Conservation (phyloP, 495 filamentous ascomycete genomes). For the Xylaria castorea region DNA sequence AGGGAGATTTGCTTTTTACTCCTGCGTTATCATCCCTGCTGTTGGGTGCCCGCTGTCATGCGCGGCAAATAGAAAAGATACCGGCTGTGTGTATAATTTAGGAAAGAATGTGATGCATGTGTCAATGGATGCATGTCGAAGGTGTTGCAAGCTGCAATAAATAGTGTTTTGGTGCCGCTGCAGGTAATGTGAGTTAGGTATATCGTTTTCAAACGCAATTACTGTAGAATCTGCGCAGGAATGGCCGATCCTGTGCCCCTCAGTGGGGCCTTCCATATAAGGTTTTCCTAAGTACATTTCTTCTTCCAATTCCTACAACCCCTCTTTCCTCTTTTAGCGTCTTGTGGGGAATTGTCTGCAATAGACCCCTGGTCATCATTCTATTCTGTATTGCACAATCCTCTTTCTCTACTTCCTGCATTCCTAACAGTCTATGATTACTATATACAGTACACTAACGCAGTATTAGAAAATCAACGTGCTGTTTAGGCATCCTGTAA, state of each 20-base stretch:
- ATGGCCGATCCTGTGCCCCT: neutral
- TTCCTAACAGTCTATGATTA: neutral
- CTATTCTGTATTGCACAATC: neutral
- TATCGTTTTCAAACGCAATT: neutral
- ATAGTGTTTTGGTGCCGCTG: neutral
- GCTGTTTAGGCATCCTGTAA: neutral
- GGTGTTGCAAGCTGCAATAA: neutral
- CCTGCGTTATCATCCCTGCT: neutral
- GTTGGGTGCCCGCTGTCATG: neutral
- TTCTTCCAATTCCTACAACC: neutral
- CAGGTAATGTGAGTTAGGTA: too few species aligned
- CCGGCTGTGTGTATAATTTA: neutral
- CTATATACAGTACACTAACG: neutral
- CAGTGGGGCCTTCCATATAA: neutral
- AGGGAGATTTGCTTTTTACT: constrained; percentile 3
- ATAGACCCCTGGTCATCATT: constrained; percentile 4
- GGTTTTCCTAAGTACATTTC: neutral
- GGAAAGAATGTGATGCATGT: neutral
- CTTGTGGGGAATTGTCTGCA: neutral
- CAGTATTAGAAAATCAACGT: neutral
- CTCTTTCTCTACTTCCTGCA: neutral
- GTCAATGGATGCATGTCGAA: neutral
- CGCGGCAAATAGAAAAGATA: neutral
- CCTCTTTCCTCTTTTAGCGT: constrained; percentile 13
- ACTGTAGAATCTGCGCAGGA: neutral